Evolutionary conservation across 2,329 filamentous ascomycete genomes (phyloP).

Genomic region (Botrytis sinoallii): DNA sequence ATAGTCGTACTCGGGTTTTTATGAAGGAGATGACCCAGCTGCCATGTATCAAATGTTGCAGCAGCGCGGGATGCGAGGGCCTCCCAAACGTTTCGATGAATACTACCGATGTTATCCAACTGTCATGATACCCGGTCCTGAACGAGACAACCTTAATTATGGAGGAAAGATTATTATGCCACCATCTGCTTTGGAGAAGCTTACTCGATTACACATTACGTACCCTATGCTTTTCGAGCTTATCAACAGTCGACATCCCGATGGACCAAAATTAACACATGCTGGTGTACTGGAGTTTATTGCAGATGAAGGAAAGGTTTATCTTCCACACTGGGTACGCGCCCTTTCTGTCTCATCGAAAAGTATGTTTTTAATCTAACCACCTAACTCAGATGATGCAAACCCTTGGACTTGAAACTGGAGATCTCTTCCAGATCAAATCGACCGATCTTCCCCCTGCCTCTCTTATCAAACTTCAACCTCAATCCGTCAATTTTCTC

Average conservation of each 20-base stretch:
- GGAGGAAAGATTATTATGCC: constrained; percentile 97
- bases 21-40: constrained; percentile 34
- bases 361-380: neutral
- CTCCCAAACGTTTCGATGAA: constrained; percentile 85
- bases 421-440: constrained; percentile 92
- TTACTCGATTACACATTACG: constrained; percentile 91
- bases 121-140: constrained; percentile 86
- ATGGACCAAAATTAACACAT: constrained; percentile 72
- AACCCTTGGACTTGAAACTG: constrained; percentile 82
- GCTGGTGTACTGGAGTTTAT: constrained; percentile 96
- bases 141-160: constrained; percentile 87
- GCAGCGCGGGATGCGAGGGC: constrained; percentile 27
- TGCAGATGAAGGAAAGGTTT: constrained; percentile 93
- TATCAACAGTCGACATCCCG: constrained; percentile 71
- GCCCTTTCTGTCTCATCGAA: neutral
- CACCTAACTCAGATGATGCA: constrained; percentile 73
- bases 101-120: constrained; percentile 98
- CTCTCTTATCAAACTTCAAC: constrained; percentile 92
- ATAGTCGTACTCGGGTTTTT: constrained; percentile 33
- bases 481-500: constrained; percentile 88
- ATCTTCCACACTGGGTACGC: constrained; percentile 88
- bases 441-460: constrained; percentile 90
- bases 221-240: constrained; percentile 98
- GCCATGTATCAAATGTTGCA: constrained; percentile 37
- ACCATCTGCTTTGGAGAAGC: constrained; percentile 93